Evolutionary conservation across 2,329 filamentous ascomycete species (phyloP).

Genomic region (Albifimbria verrucaria): DNA sequence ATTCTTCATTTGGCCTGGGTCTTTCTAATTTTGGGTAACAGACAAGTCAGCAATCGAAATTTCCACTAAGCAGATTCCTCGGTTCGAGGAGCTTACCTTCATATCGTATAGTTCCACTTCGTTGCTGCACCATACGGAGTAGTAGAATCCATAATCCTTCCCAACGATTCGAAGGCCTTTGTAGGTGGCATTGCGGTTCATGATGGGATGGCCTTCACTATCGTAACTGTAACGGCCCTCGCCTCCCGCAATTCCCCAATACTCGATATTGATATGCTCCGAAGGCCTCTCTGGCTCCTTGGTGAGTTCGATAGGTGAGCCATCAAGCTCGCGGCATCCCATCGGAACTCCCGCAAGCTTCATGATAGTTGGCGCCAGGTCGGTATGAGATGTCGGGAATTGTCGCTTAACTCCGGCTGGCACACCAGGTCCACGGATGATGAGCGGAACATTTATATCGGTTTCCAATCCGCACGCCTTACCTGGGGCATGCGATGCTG

Average conservation of each 20-base stretch:
- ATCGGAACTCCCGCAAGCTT: slow-evolving; percentile 26
- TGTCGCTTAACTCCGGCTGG: slow-evolving; percentile 20
- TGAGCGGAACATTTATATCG: slow-evolving; percentile 49
- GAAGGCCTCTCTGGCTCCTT: slow-evolving; percentile 21
- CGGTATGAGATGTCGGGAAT: slow-evolving; percentile 22
- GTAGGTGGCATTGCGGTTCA: slow-evolving; percentile 43
- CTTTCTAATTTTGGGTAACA: not conserved
- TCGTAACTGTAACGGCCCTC: slow-evolving; percentile 16
- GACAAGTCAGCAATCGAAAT: not conserved
- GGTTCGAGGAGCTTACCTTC: slow-evolving; percentile 28
- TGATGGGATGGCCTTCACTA: not conserved
- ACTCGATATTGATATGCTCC: slow-evolving; percentile 51
- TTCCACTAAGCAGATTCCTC: not conserved
- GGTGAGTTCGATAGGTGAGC: slow-evolving; percentile 37
- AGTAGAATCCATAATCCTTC: slow-evolving; percentile 48
- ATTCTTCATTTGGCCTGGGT: not conserved
- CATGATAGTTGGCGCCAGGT: slow-evolving; percentile 53
- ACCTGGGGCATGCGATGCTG: slow-evolving; percentile 51
- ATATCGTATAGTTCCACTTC: slow-evolving; percentile 46
- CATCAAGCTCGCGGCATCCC: slow-evolving; percentile 45
- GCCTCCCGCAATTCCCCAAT: slow-evolving; percentile 37
- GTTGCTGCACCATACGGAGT: slow-evolving; percentile 52
- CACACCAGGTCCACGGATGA: slow-evolving; percentile 47
- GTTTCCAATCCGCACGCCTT: slow-evolving; percentile 50
- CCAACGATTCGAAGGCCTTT: slow-evolving; percentile 45